Percentiles rank a stretch among this genome's conserved stretches.
Conservation (phyloP, 2,329 filamentous ascomycete genomes). For the Stachybotrys chartarum region DNA sequence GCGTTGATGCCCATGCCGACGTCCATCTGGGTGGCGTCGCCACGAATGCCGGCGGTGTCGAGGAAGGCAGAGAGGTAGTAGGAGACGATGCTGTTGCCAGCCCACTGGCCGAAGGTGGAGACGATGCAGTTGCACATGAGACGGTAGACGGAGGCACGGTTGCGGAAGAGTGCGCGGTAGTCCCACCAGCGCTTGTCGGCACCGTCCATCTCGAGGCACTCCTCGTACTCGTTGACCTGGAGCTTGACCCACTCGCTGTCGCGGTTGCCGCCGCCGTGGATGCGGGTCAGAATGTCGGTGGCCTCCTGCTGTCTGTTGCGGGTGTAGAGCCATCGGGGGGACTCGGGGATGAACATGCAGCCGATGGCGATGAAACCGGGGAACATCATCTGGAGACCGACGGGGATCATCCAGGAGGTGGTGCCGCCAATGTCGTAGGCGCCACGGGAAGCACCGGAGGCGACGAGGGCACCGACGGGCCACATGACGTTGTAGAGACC, state of each 20-base stretch:
- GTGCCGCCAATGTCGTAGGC: conserved; percentile 20
- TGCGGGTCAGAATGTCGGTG: conserved; percentile 23
- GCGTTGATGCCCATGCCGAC: conserved; percentile 41
- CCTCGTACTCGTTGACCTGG: conserved; percentile 35
- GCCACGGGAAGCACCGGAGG: conserved; percentile 37
- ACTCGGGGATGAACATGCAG: conserved; percentile 24
- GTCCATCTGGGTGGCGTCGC: conserved; percentile 30
- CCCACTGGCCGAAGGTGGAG: conserved; percentile 39
- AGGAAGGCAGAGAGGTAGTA: conserved; percentile 46
- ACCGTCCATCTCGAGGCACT: conserved; percentile 35
- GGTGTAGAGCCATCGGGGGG: conserved; percentile 32
- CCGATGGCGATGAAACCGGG: conserved; percentile 23
- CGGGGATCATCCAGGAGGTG: conserved; percentile 30
- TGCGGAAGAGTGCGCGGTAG: conserved; percentile 36
- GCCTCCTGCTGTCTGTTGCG: conserved; percentile 22
- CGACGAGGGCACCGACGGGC: conserved; percentile 39
- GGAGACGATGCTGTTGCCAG: conserved; percentile 22
- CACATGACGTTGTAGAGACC: conserved; percentile 45
- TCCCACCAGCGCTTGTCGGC: conserved; percentile 42
- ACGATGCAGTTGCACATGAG: conserved; percentile 35
- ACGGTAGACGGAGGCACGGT: conserved; percentile 31
- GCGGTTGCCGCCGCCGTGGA: conserved; percentile 35
- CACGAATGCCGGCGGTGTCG: conserved; percentile 39
- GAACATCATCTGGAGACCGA: conserved; percentile 33
- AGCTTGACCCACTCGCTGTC: conserved; percentile 23